phyloP scores from a whole-genome alignment of 2,329 filamentous ascomycete genomes.

The Trichoderma endophyticum region DNA sequence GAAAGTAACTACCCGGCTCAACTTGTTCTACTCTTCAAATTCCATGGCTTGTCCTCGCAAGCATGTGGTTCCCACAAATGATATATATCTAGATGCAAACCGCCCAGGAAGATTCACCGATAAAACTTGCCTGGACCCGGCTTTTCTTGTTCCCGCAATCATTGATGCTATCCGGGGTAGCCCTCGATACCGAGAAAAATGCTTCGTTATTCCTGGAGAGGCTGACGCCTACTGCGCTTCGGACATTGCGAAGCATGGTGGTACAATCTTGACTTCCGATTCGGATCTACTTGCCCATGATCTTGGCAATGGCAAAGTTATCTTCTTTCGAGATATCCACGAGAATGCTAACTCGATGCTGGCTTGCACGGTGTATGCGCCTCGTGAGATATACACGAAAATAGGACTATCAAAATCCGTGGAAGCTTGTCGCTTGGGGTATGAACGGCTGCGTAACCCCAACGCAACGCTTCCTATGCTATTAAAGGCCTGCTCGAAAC shows the following conservation, averaged over 20 bases:
- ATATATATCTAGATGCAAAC: constrained; percentile 26
- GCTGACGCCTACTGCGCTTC: constrained; percentile 78
- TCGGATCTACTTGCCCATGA: constrained; percentile 80
- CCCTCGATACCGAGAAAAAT: constrained; percentile 40
- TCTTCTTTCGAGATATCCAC: constrained; percentile 66
- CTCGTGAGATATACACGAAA: constrained; percentile 38
- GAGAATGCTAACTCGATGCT: constrained; percentile 26
- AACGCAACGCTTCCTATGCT: constrained; percentile 32
- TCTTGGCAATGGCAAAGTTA: constrained; percentile 62
- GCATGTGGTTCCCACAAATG: constrained; percentile 21
- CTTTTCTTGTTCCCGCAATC: constrained; percentile 76
- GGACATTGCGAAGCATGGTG: constrained; percentile 52
- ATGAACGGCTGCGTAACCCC: constrained; percentile 30
- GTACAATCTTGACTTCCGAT: constrained; percentile 72
- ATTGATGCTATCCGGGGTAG: constrained; percentile 63
- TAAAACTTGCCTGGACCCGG: constrained; percentile 46
- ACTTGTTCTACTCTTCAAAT: constrained; percentile 40
- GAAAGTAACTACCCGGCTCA: constrained; percentile 54
- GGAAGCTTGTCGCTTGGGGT: constrained; percentile 36
- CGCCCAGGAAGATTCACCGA: constrained; percentile 22
- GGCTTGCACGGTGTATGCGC: constrained; percentile 31
- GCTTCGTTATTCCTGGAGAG: constrained; percentile 71
- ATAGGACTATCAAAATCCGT: constrained; percentile 38
- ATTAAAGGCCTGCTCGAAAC: constrained; percentile 26
- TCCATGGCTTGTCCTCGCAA: constrained; percentile 26